Base-by-base conservation (phyloP, 768 basidiomycete species). In the Lactarius pseudohatsudake region DNA sequence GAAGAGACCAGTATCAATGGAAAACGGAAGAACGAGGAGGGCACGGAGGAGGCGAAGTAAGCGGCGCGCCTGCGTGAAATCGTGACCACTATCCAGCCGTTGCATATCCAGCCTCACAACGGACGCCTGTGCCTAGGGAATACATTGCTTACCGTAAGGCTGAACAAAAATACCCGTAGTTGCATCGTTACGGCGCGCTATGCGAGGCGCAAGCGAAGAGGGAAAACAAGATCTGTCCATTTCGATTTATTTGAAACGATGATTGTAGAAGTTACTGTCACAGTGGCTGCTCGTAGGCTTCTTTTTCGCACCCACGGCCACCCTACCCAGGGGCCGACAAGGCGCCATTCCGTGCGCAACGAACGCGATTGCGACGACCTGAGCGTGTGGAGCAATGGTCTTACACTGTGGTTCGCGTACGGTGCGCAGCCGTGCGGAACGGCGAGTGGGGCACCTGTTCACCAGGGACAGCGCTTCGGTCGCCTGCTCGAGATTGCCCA, bases 341-440 rank as follows among this genome's bases (percentile, higher is more conserved):
- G 43, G 73, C 2, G 75, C 71, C 28, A 76, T 69, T 58, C 77
- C 70, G 58, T 84, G 75, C 6, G 75, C 80, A 30, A 86, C 0
- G 85, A 87, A 34, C 83, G 78, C 4, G 83, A 84, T 13, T 81
- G 85, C 1, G 85, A 85, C 7, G 84, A 85, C 81, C 69, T 1
- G 82, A 80, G 65, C 74, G 64, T 70, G 75, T 69, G 53, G 75
- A 72, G 15, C 76, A 60, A 57, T 32, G 10, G 13, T 11, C 36
- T 38, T 38, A 38, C 11, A 38, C 36, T 11, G 11, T 11, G 10
- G 36, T 11, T 36, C 76, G 70, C 62, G 77, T 73, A 30, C 74
- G 73, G 47, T 78, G 68, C 40, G 77, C 72, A 61, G 53, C 71
- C 71, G 53, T 63, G 62, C 69, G 62, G 47, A 69, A 72, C 64